Base-by-base conservation (phyloP, 345 rosid species). In the Corymbia maculata region DNA sequence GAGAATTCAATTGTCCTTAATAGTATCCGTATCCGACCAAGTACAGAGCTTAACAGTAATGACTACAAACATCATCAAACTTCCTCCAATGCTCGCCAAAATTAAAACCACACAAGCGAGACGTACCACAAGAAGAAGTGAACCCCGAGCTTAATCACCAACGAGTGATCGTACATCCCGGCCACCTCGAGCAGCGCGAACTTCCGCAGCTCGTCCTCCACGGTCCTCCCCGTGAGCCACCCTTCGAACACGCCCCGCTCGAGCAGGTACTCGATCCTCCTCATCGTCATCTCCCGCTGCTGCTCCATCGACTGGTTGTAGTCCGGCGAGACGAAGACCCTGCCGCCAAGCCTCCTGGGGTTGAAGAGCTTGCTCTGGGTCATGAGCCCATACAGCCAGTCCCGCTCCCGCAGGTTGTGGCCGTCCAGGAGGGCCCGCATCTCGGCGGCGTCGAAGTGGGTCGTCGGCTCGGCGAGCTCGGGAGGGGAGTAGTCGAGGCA, bases 221-320 rank as follows among this genome's bases (percentile, higher is more conserved):
- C 91, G 84, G 96, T 96, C 19, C 90, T 7, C 49, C 51, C 93
- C 6, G 98, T 97, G 90, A 97, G 90, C 98, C 98, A 97, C 3
- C 98, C 97, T 17, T 92, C 52, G 86, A 94, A 97, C 16, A 92
- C 97, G 6, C 98, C 98, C 86, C 88, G 91, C 57, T 96, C 98
- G 6, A 89, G 87, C 91, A 97, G 84, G 79, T 91, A 95, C 85
- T 53, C 90, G 86, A 97, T 92, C 89, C 99, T 91, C 87, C 86
- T 94, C 99, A 93, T 91, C 2, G 98, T 97, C 87, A 95, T 92
- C 93, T 96, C 98, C 16, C 99, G 90, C 90, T 97, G 99, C 86
- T 96, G 98, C 93, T 96, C 99, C 99, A 93, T 97, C 50, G 98
- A 87, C 93, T 96, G 99, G 91, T 96, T 96, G 82, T 91, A 96